Evolutionary conservation across 352 stramenopile species (phyloP).

Genomic region (Phytophthora sojae): DNA sequence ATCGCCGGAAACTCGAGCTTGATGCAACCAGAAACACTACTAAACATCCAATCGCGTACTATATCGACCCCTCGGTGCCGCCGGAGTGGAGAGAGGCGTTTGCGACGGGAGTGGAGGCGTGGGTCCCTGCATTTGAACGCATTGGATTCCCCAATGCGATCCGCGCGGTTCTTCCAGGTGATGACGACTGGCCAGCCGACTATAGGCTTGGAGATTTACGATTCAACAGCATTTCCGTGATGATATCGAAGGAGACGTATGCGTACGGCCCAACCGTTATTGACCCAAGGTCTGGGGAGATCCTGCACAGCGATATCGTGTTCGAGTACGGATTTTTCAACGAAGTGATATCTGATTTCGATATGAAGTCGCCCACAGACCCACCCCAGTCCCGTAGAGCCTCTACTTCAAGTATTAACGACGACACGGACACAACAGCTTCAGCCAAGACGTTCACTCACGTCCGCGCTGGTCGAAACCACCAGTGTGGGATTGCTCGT

Average conservation of each 20-base stretch:
- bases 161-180: constrained; percentile 64
- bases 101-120: constrained; percentile 71
- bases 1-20: constrained; percentile 69
- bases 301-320: constrained; percentile 87
- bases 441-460: not conserved
- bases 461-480: constrained; percentile 19
- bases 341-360: constrained; percentile 63
- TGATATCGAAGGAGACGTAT: constrained; percentile 85
- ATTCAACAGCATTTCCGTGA: constrained; percentile 89
- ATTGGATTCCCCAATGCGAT: constrained; percentile 81
- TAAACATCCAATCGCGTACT: constrained; percentile 72
- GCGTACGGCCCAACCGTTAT: constrained; percentile 70
- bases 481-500: constrained; percentile 56
- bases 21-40: constrained; percentile 44
- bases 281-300: constrained; percentile 86
- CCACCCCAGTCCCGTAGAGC: constrained; percentile 25
- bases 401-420: not conserved
- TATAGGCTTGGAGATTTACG: constrained; percentile 86
- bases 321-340: constrained; percentile 91
- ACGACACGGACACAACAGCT: not conserved
- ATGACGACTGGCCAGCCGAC: constrained; percentile 79
- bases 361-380: constrained; percentile 49
- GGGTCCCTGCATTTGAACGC: constrained; percentile 77
- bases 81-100: constrained; percentile 71
- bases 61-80: constrained; percentile 88